Conservation (phyloP, 148 eudicot genomes). For the Nepenthes mirabilis region DNA sequence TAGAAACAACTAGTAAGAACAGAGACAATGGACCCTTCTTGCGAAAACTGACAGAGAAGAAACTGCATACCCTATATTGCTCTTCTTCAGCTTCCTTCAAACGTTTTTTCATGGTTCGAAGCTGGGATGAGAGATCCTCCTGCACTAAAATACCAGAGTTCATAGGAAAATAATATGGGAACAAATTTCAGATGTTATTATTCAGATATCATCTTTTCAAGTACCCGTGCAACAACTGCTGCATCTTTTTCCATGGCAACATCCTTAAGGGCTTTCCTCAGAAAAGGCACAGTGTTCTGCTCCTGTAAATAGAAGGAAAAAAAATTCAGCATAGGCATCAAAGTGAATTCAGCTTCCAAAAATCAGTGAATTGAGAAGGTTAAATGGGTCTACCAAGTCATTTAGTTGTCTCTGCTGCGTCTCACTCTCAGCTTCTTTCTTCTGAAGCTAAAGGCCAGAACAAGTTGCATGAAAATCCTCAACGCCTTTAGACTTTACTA, state of each 20-base stretch:
- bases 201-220: neutral
- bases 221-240: constrained; percentile 97
- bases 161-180: constrained; percentile 7
- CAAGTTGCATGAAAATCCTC: constrained; percentile 4
- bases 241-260: constrained; percentile 99
- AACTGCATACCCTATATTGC: constrained; percentile 67
- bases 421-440: constrained; percentile 47
- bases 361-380: neutral
- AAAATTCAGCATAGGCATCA: neutral
- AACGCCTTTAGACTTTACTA: neutral
- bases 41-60: neutral
- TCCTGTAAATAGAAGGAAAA: constrained; percentile 37
- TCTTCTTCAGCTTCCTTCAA: constrained; percentile 97
- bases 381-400: constrained; percentile 55
- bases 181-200: neutral
- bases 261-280: constrained; percentile 86
- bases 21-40: neutral
- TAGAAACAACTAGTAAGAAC: constrained; percentile 14
- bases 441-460: constrained; percentile 42
- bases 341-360: neutral
- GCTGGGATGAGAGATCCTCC: constrained; percentile 93
- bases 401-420: constrained; percentile 43
- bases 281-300: constrained; percentile 65
- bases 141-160: constrained; percentile 27
- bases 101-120: constrained; percentile 70